These are phyloP conservation scores for Gymnopus androsaceus DNA, from an alignment of 1,284 basidiomycete genomes.

Conservation along the genomic window DNA sequence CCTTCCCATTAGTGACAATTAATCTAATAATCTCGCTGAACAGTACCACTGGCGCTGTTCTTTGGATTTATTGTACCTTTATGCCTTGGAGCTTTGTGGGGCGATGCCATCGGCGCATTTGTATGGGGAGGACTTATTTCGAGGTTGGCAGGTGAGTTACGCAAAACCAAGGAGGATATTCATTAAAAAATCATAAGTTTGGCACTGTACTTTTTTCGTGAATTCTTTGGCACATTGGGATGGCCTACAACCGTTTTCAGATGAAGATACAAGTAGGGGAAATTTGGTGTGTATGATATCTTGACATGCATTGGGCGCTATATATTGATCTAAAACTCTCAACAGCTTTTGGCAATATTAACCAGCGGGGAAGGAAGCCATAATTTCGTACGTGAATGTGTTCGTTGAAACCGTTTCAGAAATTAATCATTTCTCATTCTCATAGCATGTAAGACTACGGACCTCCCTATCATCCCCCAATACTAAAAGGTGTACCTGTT, in stretches of 20 bases:
- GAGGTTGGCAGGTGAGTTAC: conserved; percentile 53
- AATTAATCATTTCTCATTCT: background rate
- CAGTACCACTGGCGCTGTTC: conserved; percentile 61
- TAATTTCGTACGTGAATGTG: conserved; percentile 60
- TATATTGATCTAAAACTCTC: background rate
- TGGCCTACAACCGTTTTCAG: conserved; percentile 75
- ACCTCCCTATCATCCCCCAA: background rate
- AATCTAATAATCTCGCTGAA: background rate
- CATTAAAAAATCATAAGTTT: no score
- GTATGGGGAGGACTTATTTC: conserved; percentile 72
- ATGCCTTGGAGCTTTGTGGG: conserved; percentile 55
- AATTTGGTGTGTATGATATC: conserved; percentile 53
- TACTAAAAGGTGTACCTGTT: conserved; percentile 12
- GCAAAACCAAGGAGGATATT: no score
- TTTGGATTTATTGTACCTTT: conserved; percentile 63
- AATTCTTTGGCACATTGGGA: conserved; percentile 86
- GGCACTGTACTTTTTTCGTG: conserved; percentile 81
- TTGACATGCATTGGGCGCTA: background rate
- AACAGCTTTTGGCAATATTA: conserved; percentile 65
- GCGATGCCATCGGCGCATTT: conserved; percentile 62
- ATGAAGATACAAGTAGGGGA: conserved; percentile 76
- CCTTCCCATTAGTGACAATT: background rate
- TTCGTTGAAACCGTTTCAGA: background rate
- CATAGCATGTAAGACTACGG: conserved; percentile 32
- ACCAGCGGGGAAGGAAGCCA: conserved; percentile 81